phyloP scores from a whole-genome alignment of 1,284 basidiomycete species.

The Naganishia sp. region DNA sequence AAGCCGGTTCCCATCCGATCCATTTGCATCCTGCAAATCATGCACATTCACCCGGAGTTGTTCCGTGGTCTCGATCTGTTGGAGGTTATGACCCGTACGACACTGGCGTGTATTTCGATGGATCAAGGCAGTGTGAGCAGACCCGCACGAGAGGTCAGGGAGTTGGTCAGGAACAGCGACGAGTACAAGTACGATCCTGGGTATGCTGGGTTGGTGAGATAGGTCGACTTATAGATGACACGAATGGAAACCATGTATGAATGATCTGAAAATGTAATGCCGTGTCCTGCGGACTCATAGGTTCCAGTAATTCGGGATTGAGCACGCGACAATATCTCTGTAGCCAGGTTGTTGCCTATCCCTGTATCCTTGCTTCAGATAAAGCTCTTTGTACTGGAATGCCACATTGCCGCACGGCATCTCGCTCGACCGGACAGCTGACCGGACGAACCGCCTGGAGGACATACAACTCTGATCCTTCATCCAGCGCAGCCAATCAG shows the following conservation, averaged over 20 bases:
- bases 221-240: not conserved
- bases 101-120: constrained; percentile 67
- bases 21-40: constrained; percentile 66
- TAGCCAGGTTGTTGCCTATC: not conserved
- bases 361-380: not conserved
- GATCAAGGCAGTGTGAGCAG: constrained; percentile 75
- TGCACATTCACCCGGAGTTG: constrained; percentile 61
- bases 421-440: too few species aligned
- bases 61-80: constrained; percentile 68
- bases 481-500: too few species aligned
- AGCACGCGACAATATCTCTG: too few species aligned
- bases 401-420: not conserved
- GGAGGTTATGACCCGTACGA: constrained; percentile 70
- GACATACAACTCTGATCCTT: too few species aligned
- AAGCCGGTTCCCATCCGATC: constrained; percentile 44
- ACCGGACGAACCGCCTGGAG: too few species aligned
- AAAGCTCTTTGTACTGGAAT: too few species aligned
- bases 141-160: constrained; percentile 80
- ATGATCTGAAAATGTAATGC: too few species aligned
- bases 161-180: constrained; percentile 61
- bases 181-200: constrained; percentile 25
- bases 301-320: too few species aligned
- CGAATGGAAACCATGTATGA: too few species aligned
- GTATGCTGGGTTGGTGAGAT: constrained; percentile 17
- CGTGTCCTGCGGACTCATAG: too few species aligned